A percentile compares a stretch with the other conserved stretches of the same genome.
These are phyloP conservation scores for Termitomyces sp. DNA, from an alignment of 768 basidiomycete genomes.

Conservation along the genomic window DNA sequence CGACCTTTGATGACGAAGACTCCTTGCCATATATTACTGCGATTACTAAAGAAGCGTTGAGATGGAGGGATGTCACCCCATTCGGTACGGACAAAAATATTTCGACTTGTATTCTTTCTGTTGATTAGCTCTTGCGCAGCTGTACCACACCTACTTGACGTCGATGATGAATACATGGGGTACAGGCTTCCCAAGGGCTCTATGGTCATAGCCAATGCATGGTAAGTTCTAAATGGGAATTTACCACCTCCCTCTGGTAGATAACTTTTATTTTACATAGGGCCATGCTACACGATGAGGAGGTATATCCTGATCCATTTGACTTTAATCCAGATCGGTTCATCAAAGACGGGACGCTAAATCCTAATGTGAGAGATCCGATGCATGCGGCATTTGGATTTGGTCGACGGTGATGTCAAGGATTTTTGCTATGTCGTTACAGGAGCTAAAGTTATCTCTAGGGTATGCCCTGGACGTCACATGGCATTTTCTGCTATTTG, in stretches of 20 bases:
- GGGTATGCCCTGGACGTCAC: conserved; percentile 26
- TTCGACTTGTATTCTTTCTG: background rate
- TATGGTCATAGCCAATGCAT: conserved; percentile 24
- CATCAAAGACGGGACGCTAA: conserved; percentile 18
- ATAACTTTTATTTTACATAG: conserved; percentile 12
- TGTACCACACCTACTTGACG: conserved; percentile 20
- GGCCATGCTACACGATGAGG: conserved; percentile 27
- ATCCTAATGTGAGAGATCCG: conserved; percentile 12
- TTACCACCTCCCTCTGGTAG: too few species aligned
- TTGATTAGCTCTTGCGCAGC: conserved; percentile 12
- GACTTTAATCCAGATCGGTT: conserved; percentile 32
- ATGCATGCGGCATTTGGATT: conserved; percentile 14
- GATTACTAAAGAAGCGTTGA: conserved; percentile 25
- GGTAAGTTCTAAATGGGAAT: conserved; percentile 12
- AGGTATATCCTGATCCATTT: conserved; percentile 24
- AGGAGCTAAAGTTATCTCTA: background rate
- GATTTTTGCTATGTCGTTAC: background rate
- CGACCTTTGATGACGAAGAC: conserved; percentile 21
- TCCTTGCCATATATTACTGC: conserved; percentile 27
- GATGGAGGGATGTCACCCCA: conserved; percentile 20
- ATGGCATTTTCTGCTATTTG: conserved; percentile 27
- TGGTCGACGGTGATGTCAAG: conserved; percentile 10
- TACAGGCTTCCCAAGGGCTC: conserved; percentile 28
- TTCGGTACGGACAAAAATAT: conserved; percentile 13
- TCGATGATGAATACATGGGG: conserved; percentile 30